These are phyloP conservation scores for Ottelia alismoides DNA, from an alignment of 106 monocot species.

Conservation along the genomic window DNA sequence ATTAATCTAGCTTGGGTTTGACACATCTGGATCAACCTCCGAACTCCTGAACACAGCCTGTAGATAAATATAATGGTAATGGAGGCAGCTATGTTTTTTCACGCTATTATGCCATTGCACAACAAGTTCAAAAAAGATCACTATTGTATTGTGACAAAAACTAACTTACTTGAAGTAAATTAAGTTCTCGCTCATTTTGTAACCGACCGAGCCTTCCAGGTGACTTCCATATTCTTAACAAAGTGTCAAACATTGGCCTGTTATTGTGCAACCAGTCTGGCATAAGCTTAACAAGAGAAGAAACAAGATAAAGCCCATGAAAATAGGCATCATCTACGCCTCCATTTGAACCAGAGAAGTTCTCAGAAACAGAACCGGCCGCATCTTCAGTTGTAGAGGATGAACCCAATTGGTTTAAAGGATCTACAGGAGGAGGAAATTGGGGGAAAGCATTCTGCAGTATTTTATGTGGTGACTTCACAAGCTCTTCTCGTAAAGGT, in stretches of 20 bases:
- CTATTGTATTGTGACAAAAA: too few relatives aligned
- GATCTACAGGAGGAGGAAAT: conserved; percentile 26
- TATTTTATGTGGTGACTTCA: conserved; percentile 86
- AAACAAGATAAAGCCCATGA: conserved; percentile 83
- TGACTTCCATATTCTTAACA: conserved; percentile 87
- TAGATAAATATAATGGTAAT: too few relatives aligned
- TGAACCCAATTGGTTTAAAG: conserved; percentile 23
- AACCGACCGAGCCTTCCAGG: conserved; percentile 67
- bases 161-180: conserved; percentile 55
- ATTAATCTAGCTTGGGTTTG: too few relatives aligned
- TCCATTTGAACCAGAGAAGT: conserved; percentile 18
- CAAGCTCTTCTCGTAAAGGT: conserved; percentile 75
- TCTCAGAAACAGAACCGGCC: conserved; percentile 29
- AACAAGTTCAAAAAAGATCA: too few relatives aligned
- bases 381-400: conserved; percentile 45
- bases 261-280: conserved; percentile 90
- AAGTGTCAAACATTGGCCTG: conserved; percentile 65
- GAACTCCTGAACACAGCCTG: too few relatives aligned
- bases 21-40: too few relatives aligned
- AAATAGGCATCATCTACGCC: conserved; percentile 60
- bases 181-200: conserved; percentile 88
- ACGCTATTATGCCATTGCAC: too few relatives aligned
- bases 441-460: conserved; percentile 75
- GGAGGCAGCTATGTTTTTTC: too few relatives aligned
- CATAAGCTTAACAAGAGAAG: conserved; percentile 81